Percentiles rank a stretch among this genome's conserved stretches.
phyloP scores from a whole-genome alignment of 176 grass and related monocot genomes.

The Phragmites australis region DNA sequence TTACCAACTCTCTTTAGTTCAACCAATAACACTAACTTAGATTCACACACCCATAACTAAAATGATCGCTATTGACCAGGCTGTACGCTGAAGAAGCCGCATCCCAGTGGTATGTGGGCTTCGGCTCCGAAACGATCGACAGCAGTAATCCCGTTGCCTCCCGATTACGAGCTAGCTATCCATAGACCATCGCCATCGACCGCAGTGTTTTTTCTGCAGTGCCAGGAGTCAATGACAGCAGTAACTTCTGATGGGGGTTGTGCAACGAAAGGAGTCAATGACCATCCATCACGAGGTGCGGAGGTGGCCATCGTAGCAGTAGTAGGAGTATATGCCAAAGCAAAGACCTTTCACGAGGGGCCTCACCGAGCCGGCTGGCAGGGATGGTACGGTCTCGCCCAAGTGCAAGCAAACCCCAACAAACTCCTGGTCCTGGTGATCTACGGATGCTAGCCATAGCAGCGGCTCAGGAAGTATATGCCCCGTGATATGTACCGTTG shows the following conservation, averaged over 20 bases:
- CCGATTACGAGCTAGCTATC: neutral
- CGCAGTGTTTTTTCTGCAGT: neutral
- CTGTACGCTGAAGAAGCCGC: neutral
- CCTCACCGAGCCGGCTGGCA: constrained; percentile 7
- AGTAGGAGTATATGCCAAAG: neutral
- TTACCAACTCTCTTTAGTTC: too few species aligned
- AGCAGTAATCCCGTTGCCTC: neutral
- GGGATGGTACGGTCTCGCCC: neutral
- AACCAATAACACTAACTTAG: too few species aligned
- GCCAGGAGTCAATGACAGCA: neutral
- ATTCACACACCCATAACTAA: too few species aligned
- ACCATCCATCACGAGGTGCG: neutral
- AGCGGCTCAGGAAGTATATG: too few species aligned
- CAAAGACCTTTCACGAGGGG: constrained; percentile 18
- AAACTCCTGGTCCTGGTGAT: neutral
- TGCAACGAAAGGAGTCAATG: neutral
- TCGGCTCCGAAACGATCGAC: neutral
- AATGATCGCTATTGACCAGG: neutral
- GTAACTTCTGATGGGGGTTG: neutral
- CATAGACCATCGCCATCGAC: neutral
- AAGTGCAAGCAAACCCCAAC: neutral
- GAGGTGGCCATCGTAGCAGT: neutral
- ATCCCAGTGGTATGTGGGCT: constrained; percentile 28
- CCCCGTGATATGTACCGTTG: too few species aligned
- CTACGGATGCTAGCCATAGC: too few species aligned